Evolutionary conservation across 1,284 basidiomycete genomes (phyloP), one percentile per base, ranked within the genome.

Genomic region (Paramarasmius palmivorus): DNA sequence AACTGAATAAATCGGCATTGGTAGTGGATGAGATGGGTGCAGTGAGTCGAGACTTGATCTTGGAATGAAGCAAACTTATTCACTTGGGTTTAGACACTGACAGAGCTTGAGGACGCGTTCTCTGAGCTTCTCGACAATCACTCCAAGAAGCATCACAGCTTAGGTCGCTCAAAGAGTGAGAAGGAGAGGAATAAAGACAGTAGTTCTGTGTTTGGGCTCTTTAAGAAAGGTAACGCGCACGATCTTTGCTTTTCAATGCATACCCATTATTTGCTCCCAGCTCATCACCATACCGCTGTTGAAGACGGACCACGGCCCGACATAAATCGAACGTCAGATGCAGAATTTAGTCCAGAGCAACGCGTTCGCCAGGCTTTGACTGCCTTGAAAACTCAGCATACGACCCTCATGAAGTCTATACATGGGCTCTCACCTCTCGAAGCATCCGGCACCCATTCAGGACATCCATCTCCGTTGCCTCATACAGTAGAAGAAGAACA

Each of bases 1-100:
- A 61, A 54, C 60, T 78, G 52, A 79, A 68, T 61, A 79, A 76
- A 59, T 75, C 79, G 4, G 76, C 71, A 14, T 59, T 65, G 20
- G 69, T 87, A 52, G 70, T 81, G 12, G 86, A 88, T 42, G 83
- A 86, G 62, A 85, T 90, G 74, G 77, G 77, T 37, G 65, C 59
- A 56, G 85, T 87, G 66, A 55, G 81, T 77, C 14, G 50, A 20
- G 1, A 15, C 20, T 7, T 41, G n/a, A 25, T 36, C 39, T 39
- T 17, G 6, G 2, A 15, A 45, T 41, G 32, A 50, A 20, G 57
- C 29, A 39, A 51, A 53, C 22, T 22, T 14, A 41, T 55, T 36
- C 57, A 44, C 32, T 36, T 59, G 26, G 50, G 26, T 25, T 40
- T 41, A 62, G 58, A 61, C 59, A 7, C 12, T 62, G 47, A 29